Evolutionary conservation across 208 protist genomes (phyloP).

Genomic region (Wallacemonas sp.): DNA sequence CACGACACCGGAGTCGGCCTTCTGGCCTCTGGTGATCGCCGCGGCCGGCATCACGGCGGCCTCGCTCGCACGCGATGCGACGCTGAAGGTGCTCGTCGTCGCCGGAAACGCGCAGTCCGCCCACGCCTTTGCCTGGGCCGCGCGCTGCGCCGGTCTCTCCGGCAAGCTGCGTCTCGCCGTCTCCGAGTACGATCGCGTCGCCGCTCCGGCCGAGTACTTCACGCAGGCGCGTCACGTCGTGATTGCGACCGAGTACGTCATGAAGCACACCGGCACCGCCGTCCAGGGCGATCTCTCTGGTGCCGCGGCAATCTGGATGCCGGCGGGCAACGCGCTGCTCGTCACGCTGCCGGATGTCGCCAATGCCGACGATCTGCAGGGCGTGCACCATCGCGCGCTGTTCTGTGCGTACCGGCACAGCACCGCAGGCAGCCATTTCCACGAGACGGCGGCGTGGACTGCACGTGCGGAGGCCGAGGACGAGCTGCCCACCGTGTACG

Average conservation of each 20-base stretch:
- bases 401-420: constrained; percentile 53
- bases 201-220: constrained; percentile 37
- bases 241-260: constrained; percentile 55
- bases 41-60: constrained; percentile 30
- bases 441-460: constrained; percentile 15
- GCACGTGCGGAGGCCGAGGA: constrained; percentile 4
- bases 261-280: constrained; percentile 26
- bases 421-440: background rate
- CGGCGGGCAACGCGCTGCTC: constrained; percentile 36
- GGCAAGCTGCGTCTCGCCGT: constrained; percentile 48
- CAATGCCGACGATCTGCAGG: constrained; percentile 66
- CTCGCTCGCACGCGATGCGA: constrained; percentile 1
- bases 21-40: constrained; percentile 61
- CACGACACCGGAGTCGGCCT: constrained; percentile 9
- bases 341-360: constrained; percentile 77
- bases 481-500: constrained; percentile 19
- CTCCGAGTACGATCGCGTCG: background rate
- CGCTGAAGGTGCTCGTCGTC: constrained; percentile 57
- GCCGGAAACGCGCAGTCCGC: constrained; percentile 50
- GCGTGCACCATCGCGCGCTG: constrained; percentile 63
- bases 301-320: constrained; percentile 45
- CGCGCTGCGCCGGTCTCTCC: constrained; percentile 61
- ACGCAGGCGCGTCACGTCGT: constrained; percentile 43
- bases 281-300: constrained; percentile 24
- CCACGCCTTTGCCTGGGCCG: constrained; percentile 81